These are phyloP conservation scores for Citrus trifoliata DNA, from an alignment of 345 rosid species.

Conservation along the genomic window DNA sequence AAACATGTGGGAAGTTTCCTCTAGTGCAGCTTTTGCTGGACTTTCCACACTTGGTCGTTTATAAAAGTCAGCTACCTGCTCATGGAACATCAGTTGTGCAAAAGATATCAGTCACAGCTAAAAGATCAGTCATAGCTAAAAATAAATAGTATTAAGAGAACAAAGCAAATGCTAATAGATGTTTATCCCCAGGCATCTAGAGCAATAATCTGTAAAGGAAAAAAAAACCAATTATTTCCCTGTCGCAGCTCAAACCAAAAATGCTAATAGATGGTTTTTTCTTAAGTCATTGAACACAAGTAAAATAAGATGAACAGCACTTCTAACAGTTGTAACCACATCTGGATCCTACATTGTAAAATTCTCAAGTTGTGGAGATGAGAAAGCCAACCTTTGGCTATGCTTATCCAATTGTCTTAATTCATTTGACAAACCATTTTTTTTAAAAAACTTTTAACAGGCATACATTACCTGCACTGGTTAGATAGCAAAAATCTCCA, in stretches of 20 bases:
- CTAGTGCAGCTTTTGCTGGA: slow-evolving; percentile 74
- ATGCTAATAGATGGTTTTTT: not conserved
- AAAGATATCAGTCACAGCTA: not conserved
- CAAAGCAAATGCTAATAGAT: slow-evolving; percentile 11
- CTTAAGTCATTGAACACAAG: not conserved
- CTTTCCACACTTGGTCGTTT: slow-evolving; percentile 71
- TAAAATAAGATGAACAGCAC: not conserved
- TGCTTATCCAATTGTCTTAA: not conserved
- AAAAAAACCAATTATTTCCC: not conserved
- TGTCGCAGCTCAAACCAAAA: not conserved
- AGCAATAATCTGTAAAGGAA: not conserved
- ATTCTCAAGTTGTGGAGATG: not conserved
- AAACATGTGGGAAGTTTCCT: slow-evolving; percentile 58
- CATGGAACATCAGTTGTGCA: slow-evolving; percentile 11
- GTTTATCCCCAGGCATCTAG: not conserved
- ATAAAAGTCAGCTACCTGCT: slow-evolving; percentile 85
- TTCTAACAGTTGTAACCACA: not conserved
- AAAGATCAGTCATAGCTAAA: not conserved
- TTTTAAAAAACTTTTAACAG: not conserved
- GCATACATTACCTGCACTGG: not conserved
- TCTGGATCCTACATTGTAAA: not conserved
- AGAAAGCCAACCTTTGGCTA: not conserved
- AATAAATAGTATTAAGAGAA: not conserved
- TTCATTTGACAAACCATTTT: not conserved
- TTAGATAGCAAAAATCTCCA: not conserved